A percentile compares a stretch with the other conserved stretches of the same genome.
phyloP scores from a whole-genome alignment of 2,329 filamentous ascomycete species.

The Hortaea werneckii region DNA sequence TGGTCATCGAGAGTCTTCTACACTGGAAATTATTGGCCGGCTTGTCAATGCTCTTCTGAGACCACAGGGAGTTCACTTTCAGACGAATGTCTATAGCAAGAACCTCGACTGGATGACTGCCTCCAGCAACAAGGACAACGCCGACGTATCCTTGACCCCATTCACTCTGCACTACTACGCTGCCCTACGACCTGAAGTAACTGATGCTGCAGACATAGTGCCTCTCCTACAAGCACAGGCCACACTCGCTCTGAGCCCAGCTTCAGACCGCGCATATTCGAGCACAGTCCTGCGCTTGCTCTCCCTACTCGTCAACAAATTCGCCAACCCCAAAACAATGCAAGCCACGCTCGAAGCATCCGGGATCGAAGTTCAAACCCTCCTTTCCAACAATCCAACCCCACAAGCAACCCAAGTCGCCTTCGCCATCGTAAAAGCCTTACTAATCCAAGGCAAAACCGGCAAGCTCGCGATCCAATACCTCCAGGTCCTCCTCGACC shows the following conservation, averaged over 20 bases:
- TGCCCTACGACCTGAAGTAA: slow-evolving; percentile 20
- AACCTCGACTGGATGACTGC: slow-evolving; percentile 19
- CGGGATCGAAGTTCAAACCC: slow-evolving; percentile 26
- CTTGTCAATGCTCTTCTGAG: slow-evolving; percentile 51
- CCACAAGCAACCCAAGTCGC: slow-evolving; percentile 35
- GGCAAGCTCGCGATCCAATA: slow-evolving; percentile 33
- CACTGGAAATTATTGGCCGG: slow-evolving; percentile 50
- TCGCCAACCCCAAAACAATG: slow-evolving; percentile 30
- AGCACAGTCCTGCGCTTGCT: slow-evolving; percentile 32
- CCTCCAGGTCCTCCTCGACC: slow-evolving; percentile 37
- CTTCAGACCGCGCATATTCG: slow-evolving; percentile 1
- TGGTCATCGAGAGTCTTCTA: slow-evolving; percentile 33
- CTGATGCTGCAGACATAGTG: slow-evolving; percentile 18
- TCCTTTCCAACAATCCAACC: slow-evolving; percentile 23
- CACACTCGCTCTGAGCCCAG: slow-evolving; percentile 8
- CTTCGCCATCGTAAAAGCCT: slow-evolving; percentile 52
- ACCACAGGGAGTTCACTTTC: slow-evolving; percentile 39
- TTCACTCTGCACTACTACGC: slow-evolving; percentile 25
- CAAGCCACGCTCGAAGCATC: slow-evolving; percentile 23
- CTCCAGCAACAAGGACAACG: slow-evolving; percentile 10
- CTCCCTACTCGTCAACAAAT: slow-evolving; percentile 40
- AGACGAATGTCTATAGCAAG: slow-evolving; percentile 26
- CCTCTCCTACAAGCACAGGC: slow-evolving; percentile 15
- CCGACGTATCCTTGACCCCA: slow-evolving; percentile 7
- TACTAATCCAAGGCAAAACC: slow-evolving; percentile 46